Conservation (phyloP, 805 yeast species). For the Saturnispora kantuleensis region DNA sequence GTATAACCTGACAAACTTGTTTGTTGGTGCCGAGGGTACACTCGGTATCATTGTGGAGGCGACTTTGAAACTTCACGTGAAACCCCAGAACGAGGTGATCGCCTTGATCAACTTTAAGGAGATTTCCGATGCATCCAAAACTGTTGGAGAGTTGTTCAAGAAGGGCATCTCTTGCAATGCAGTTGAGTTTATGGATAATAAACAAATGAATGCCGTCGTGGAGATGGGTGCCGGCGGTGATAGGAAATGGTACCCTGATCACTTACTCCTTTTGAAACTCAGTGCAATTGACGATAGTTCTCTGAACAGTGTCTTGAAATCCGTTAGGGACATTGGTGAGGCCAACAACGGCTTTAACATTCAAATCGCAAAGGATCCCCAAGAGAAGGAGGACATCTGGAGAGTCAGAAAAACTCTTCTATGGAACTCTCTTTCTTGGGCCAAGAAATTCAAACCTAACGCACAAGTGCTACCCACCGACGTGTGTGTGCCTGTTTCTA, state of each 20-base stretch:
- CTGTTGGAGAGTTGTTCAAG: slow-evolving; percentile 53
- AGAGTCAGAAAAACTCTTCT: slow-evolving; percentile 64
- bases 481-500: slow-evolving; percentile 73
- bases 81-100: slow-evolving; percentile 56
- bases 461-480: slow-evolving; percentile 64
- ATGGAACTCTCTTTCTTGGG: slow-evolving; percentile 62
- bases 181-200: slow-evolving; percentile 62
- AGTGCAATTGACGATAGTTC: slow-evolving; percentile 36
- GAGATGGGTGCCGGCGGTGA: slow-evolving; percentile 32
- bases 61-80: slow-evolving; percentile 57
- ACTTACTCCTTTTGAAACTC: slow-evolving; percentile 47
- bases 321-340: slow-evolving; percentile 42
- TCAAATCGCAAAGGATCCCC: slow-evolving; percentile 51
- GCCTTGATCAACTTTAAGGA: slow-evolving; percentile 60
- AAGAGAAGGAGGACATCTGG: slow-evolving; percentile 61
- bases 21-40: slow-evolving; percentile 74
- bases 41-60: slow-evolving; percentile 72
- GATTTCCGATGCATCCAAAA: slow-evolving; percentile 59
- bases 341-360: slow-evolving; percentile 45
- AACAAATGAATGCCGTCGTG: slow-evolving; percentile 60
- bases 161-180: slow-evolving; percentile 64
- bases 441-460: slow-evolving; percentile 35
- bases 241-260: slow-evolving; percentile 24
- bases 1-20: slow-evolving; percentile 64
- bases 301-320: slow-evolving; percentile 34